Conservation (phyloP, 306 rosid species). For the Castanea mollissima region DNA sequence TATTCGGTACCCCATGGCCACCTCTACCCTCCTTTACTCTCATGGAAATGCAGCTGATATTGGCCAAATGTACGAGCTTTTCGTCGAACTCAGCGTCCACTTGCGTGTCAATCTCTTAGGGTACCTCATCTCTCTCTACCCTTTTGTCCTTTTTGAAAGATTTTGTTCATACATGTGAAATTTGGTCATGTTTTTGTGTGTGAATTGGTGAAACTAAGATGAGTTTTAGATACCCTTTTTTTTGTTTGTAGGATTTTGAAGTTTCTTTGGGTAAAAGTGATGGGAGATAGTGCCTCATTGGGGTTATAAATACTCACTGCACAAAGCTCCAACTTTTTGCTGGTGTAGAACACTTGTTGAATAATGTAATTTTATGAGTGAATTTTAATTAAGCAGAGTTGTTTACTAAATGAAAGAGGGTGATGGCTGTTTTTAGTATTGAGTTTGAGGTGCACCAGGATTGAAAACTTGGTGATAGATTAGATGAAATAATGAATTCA, state of each 20-base stretch:
- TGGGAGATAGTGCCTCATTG: not conserved
- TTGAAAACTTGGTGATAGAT: not conserved
- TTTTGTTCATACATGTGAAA: not conserved
- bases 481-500: not conserved
- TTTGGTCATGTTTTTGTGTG: not conserved
- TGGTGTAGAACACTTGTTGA: no score
- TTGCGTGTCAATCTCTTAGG: conserved; percentile 78
- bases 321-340: no score
- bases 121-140: conserved; percentile 31
- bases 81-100: conserved; percentile 69
- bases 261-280: not conserved
- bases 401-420: not conserved
- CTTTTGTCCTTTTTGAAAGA: conserved; percentile 8
- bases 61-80: conserved; percentile 90
- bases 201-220: not conserved
- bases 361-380: not conserved
- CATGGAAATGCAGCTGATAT: conserved; percentile 89
- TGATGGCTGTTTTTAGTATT: not conserved
- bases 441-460: not conserved
- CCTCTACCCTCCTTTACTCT: conserved; percentile 73
- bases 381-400: not conserved
- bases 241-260: not conserved
- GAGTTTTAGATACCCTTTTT: conserved; percentile 5
- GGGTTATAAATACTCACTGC: not conserved
- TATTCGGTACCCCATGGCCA: conserved; percentile 70